Evolutionary conservation across 768 basidiomycete species (phyloP).

Genomic region (Tulasnella sp.): DNA sequence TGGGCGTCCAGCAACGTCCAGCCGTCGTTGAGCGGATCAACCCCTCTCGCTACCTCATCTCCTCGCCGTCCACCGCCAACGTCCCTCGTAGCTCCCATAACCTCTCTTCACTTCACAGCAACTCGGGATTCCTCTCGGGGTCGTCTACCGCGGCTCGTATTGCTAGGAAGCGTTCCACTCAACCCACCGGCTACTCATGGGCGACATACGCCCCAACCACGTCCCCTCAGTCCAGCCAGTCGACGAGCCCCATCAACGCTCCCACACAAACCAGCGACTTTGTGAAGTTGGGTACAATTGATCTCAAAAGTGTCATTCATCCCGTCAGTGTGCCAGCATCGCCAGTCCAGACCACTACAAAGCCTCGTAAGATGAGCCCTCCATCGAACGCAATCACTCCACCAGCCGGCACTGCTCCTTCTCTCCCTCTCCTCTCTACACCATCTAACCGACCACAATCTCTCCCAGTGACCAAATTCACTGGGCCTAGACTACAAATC

Average conservation of each 20-base stretch:
- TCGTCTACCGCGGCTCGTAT: constrained; percentile 11
- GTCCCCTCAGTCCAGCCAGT: not conserved
- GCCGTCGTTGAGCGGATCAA: constrained; percentile 5
- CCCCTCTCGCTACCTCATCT: constrained; percentile 15
- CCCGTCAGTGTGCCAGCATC: not conserved
- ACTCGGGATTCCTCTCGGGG: not conserved
- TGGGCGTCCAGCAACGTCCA: constrained; percentile 13
- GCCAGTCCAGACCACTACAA: constrained; percentile 1
- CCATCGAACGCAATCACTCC: constrained; percentile 14
- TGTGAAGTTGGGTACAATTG: constrained; percentile 14
- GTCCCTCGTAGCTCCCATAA: not conserved
- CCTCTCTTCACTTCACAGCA: not conserved
- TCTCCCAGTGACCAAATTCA: not conserved
- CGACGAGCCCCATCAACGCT: not conserved
- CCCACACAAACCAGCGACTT: not conserved
- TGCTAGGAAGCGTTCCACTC: constrained; percentile 8
- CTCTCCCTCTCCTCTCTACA: not conserved
- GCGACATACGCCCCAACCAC: not conserved
- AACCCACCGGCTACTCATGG: constrained; percentile 6
- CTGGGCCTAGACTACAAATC: not conserved
- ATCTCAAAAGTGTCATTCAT: constrained; percentile 4
- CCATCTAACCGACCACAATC: not conserved
- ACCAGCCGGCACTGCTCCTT: constrained; percentile 1
- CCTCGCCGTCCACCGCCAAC: not conserved
- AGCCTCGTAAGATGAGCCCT: not conserved